Percentiles rank a stretch among this genome's conserved stretches.
These are phyloP conservation scores for Blastobotrys americana DNA, from an alignment of 805 yeast species.

Conservation along the genomic window DNA sequence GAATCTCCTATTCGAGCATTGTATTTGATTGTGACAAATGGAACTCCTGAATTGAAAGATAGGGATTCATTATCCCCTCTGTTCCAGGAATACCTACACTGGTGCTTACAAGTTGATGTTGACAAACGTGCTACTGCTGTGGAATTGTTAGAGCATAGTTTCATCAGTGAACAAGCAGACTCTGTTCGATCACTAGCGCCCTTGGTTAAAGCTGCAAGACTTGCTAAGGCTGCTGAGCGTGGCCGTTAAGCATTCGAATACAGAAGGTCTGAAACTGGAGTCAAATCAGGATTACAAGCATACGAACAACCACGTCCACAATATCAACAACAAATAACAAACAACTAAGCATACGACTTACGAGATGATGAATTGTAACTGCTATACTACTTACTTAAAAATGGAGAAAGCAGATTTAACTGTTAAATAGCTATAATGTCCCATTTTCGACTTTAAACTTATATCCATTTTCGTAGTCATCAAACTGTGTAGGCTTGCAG, in stretches of 20 bases:
- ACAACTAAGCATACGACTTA: too few species aligned
- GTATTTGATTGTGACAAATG: constrained; percentile 89
- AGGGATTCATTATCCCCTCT: constrained; percentile 65
- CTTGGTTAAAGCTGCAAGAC: constrained; percentile 27
- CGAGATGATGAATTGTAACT: too few species aligned
- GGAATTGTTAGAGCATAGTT: constrained; percentile 71
- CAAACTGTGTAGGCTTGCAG: too few species aligned
- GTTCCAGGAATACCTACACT: constrained; percentile 78
- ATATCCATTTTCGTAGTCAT: too few species aligned
- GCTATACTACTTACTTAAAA: too few species aligned
- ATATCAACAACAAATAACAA: too few species aligned
- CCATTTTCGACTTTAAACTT: too few species aligned
- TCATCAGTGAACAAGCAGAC: constrained; percentile 30
- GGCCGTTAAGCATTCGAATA: neutral
- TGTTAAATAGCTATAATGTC: too few species aligned
- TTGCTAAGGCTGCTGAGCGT: constrained; percentile 21
- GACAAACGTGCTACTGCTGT: constrained; percentile 84
- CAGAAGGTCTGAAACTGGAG: too few species aligned
- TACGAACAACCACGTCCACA: too few species aligned
- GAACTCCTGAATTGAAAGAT: constrained; percentile 67
- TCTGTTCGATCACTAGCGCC: constrained; percentile 30
- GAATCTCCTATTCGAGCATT: constrained; percentile 93
- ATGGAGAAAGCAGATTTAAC: too few species aligned
- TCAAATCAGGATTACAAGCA: too few species aligned
- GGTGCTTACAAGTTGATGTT: constrained; percentile 92